These are phyloP conservation scores for Schizosaccharomyces osmophilus DNA, from an alignment of 805 yeast genomes.

Conservation along the genomic window DNA sequence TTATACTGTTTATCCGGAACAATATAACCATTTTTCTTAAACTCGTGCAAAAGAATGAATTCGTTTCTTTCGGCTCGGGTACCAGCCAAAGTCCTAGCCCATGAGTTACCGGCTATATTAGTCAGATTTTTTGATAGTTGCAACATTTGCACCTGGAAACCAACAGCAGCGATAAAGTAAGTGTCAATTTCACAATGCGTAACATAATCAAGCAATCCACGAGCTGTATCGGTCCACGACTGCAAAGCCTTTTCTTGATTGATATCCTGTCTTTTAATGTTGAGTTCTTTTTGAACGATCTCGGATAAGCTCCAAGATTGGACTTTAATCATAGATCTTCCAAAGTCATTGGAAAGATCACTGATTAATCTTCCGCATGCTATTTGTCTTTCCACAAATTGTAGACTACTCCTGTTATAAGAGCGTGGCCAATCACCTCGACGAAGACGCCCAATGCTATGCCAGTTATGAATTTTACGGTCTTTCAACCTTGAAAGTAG, in stretches of 20 bases:
- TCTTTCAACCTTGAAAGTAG: slow-evolving; percentile 61
- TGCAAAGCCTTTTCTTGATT: slow-evolving; percentile 31
- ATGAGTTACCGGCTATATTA: slow-evolving; percentile 83
- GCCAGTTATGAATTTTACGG: slow-evolving; percentile 49
- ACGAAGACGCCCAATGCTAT: slow-evolving; percentile 58
- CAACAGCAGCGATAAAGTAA: slow-evolving; percentile 47
- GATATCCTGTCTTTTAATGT: slow-evolving; percentile 40
- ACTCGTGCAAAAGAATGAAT: slow-evolving; percentile 76
- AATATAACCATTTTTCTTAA: slow-evolving; percentile 49
- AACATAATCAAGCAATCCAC: slow-evolving; percentile 41
- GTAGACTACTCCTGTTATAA: slow-evolving; percentile 18
- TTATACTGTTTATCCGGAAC: slow-evolving; percentile 52
- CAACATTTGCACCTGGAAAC: slow-evolving; percentile 60
- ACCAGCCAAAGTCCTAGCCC: slow-evolving; percentile 87
- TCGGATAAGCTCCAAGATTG: slow-evolving; percentile 85
- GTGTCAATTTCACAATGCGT: slow-evolving; percentile 45
- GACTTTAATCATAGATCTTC: slow-evolving; percentile 78
- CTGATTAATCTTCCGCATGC: slow-evolving; percentile 70
- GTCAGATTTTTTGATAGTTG: slow-evolving; percentile 81
- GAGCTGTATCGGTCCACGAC: slow-evolving; percentile 29
- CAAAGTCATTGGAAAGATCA: slow-evolving; percentile 86
- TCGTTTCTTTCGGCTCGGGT: slow-evolving; percentile 93
- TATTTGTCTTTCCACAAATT: slow-evolving; percentile 36
- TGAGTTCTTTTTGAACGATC: slow-evolving; percentile 65
- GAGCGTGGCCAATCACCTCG: slow-evolving; percentile 46